Evolutionary conservation across 805 yeast genomes (phyloP).

Genomic region (Kazachstania viticola): DNA sequence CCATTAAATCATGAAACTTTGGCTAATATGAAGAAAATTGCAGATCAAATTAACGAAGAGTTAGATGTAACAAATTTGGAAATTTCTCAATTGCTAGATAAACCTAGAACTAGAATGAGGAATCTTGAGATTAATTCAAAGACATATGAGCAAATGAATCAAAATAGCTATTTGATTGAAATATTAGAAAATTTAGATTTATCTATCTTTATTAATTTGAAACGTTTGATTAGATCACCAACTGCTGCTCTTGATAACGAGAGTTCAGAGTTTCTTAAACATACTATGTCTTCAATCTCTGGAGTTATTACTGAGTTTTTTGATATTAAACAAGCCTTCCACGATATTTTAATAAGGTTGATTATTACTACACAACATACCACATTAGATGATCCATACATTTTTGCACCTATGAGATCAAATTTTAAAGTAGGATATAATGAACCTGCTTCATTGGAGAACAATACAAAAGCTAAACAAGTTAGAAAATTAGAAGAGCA

Average conservation of each 20-base stretch:
- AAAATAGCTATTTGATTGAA: conserved; percentile 18
- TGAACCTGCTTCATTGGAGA: conserved; percentile 17
- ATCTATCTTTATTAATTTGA: conserved; percentile 22
- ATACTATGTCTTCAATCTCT: conserved; percentile 19
- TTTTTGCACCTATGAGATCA: conserved; percentile 50
- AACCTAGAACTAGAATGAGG: conserved; percentile 8
- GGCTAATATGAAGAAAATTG: conserved; percentile 13
- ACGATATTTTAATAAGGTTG: conserved; percentile 45
- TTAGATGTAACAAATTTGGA: conserved; percentile 4
- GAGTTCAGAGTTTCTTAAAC: conserved; percentile 23
- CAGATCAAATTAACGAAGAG: conserved; percentile 12
- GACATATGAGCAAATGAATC: conserved; percentile 24
- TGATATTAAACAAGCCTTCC: conserved; percentile 61
- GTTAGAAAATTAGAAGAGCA: conserved; percentile 5
- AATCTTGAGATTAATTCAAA: conserved; percentile 18
- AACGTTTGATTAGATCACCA: conserved; percentile 12
- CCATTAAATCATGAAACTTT: conserved; percentile 22
- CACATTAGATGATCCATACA: conserved; percentile 65
- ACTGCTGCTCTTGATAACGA: conserved; percentile 17
- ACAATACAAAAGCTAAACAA: conserved; percentile 3
- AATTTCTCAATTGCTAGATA: conserved; percentile 6
- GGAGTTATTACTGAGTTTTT: conserved; percentile 49
- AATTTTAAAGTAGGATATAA: conserved; percentile 30
- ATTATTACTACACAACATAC: conserved; percentile 59
- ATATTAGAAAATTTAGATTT: conserved; percentile 25